These are phyloP conservation scores for Panellus pusillus DNA, from an alignment of 768 basidiomycete genomes.

Conservation along the genomic window DNA sequence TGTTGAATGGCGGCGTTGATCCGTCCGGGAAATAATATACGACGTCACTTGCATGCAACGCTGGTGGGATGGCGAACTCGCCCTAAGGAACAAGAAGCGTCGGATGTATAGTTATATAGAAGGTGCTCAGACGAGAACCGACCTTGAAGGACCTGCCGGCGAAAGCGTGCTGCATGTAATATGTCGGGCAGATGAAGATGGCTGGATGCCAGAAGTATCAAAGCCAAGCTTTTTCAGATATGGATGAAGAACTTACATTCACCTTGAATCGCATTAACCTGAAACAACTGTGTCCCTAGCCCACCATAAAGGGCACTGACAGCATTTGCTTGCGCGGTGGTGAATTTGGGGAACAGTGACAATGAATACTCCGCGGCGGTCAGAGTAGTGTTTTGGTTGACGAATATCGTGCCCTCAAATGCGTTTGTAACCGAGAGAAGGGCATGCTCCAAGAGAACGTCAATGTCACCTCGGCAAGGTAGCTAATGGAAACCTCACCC, in stretches of 20 bases:
- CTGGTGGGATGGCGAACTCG: conserved; percentile 31
- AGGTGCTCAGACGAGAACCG: background rate
- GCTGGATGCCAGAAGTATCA: conserved; percentile 22
- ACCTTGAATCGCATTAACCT: conserved; percentile 26
- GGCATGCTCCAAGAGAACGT: conserved; percentile 17
- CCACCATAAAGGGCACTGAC: conserved; percentile 20
- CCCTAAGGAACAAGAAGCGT: conserved; percentile 10
- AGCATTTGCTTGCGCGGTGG: conserved; percentile 3
- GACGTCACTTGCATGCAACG: conserved; percentile 25
- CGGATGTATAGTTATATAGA: no score
- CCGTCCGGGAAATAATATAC: conserved; percentile 28
- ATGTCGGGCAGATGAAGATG: conserved; percentile 37
- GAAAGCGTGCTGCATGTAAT: conserved; percentile 32
- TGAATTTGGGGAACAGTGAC: conserved; percentile 27
- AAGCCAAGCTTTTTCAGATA: background rate
- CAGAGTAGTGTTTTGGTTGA: conserved; percentile 18
- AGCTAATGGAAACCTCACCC: conserved; percentile 23
- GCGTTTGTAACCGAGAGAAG: conserved; percentile 29
- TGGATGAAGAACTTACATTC: conserved; percentile 24
- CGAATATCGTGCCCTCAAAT: conserved; percentile 33
- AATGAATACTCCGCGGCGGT: conserved; percentile 23
- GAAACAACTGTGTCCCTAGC: conserved; percentile 20
- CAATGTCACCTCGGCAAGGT: background rate
- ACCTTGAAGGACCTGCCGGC: conserved; percentile 33
- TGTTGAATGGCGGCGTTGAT: conserved; percentile 10